A percentile compares a stretch with the other conserved stretches of the same genome.
phyloP scores from a whole-genome alignment of 2,329 filamentous ascomycete species.

The Penicillium occitanis region DNA sequence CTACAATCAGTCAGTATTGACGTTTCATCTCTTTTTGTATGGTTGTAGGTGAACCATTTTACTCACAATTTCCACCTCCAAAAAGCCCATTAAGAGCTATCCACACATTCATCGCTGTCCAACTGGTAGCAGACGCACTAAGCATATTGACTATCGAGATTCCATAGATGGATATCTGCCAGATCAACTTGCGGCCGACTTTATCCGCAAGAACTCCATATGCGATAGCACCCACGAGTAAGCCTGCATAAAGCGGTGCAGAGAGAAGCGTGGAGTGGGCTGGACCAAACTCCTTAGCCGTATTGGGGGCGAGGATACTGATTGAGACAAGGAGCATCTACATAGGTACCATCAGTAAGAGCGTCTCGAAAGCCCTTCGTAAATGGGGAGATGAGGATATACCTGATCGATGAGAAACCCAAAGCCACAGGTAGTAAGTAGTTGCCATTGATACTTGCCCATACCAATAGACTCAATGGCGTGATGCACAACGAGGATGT shows the following conservation, averaged over 20 bases:
- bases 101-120: neutral
- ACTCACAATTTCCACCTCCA: neutral
- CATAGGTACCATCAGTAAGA: neutral
- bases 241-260: neutral
- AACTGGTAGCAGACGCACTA: neutral
- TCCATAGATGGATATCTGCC: neutral
- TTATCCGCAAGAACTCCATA: neutral
- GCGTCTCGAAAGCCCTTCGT: neutral
- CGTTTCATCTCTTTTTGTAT: too few relatives aligned
- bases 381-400: neutral
- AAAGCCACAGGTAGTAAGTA: neutral
- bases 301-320: neutral
- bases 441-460: neutral
- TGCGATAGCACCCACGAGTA: neutral
- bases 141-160: neutral
- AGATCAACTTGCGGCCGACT: neutral
- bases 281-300: neutral
- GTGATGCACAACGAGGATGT: neutral
- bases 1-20: neutral
- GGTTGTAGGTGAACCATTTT: neutral
- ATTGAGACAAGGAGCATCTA: neutral
- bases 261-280: neutral
- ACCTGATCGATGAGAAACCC: neutral
- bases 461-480: neutral
- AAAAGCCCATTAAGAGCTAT: neutral